phyloP scores from a whole-genome alignment of 768 basidiomycete species.

The Mycena vulgaris region DNA sequence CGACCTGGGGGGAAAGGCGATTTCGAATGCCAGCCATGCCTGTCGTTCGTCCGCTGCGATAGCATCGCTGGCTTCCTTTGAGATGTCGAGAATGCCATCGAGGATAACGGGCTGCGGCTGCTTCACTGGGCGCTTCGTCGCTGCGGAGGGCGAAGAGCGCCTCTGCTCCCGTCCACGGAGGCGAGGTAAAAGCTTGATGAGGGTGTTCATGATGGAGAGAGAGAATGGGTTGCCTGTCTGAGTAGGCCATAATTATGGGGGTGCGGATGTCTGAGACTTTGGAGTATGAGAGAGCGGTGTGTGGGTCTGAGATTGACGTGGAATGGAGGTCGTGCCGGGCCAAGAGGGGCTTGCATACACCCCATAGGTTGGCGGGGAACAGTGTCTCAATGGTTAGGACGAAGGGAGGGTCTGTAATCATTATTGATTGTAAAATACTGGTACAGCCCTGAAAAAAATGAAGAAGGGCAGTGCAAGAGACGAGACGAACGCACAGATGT shows the following conservation, averaged over 20 bases:
- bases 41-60: constrained; percentile 16
- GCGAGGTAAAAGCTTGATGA: constrained; percentile 30
- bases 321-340: constrained; percentile 3
- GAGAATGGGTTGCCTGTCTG: neutral
- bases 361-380: neutral
- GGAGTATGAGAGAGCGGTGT: neutral
- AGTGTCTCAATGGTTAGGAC: neutral
- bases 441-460: constrained; percentile 11
- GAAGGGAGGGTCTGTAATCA: neutral
- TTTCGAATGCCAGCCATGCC: constrained; percentile 15
- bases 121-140: constrained; percentile 9
- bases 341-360: neutral
- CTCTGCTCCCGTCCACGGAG: neutral
- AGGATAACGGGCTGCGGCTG: constrained; percentile 16
- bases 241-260: constrained; percentile 5
- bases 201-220: constrained; percentile 12
- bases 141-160: neutral
- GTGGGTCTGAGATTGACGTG: neutral
- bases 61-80: constrained; percentile 33
- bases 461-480: neutral
- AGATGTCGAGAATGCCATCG: constrained; percentile 35
- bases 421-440: constrained; percentile 3
- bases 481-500: constrained; percentile 21
- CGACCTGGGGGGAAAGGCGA: constrained; percentile 21
- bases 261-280: constrained; percentile 25